Percentiles rank a stretch among this genome's conserved stretches.
Conservation (phyloP, 306 rosid genomes). For the Castanospermum australe region DNA sequence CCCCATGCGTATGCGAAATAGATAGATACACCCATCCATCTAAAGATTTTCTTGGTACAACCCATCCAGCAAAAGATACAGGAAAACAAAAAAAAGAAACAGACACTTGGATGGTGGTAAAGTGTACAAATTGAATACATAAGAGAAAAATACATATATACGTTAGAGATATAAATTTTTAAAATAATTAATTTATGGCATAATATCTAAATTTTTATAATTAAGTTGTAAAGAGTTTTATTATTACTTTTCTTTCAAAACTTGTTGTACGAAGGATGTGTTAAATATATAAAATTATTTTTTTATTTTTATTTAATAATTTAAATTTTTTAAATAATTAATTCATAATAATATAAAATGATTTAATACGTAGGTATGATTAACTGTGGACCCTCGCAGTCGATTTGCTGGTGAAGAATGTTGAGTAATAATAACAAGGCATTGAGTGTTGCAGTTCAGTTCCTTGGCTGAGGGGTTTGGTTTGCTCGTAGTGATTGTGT, state of each 20-base stretch:
- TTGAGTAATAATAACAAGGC: slow-evolving; percentile 32
- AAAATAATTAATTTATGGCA: no score
- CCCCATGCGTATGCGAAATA: neutral
- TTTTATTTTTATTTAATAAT: no score
- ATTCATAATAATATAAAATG: no score
- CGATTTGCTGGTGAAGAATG: slow-evolving; percentile 50
- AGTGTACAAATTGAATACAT: neutral
- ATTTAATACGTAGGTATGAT: slow-evolving; percentile 22
- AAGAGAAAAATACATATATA: no score
- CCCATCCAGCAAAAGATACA: neutral
- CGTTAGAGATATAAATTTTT: no score
- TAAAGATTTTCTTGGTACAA: neutral
- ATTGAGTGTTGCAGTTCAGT: slow-evolving; percentile 32
- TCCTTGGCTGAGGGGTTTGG: slow-evolving; percentile 51
- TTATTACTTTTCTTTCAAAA: no score
- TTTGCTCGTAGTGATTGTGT: slow-evolving; percentile 35
- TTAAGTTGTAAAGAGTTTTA: no score
- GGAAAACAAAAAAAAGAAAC: neutral
- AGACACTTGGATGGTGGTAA: neutral
- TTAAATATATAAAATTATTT: no score
- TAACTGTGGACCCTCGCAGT: slow-evolving; percentile 21
- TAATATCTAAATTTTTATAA: no score
- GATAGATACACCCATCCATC: neutral
- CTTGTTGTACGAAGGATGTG: no score
- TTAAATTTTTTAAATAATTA: no score